phyloP scores from a whole-genome alignment of 805 yeast genomes.

The Lipomyces starkeyi region DNA sequence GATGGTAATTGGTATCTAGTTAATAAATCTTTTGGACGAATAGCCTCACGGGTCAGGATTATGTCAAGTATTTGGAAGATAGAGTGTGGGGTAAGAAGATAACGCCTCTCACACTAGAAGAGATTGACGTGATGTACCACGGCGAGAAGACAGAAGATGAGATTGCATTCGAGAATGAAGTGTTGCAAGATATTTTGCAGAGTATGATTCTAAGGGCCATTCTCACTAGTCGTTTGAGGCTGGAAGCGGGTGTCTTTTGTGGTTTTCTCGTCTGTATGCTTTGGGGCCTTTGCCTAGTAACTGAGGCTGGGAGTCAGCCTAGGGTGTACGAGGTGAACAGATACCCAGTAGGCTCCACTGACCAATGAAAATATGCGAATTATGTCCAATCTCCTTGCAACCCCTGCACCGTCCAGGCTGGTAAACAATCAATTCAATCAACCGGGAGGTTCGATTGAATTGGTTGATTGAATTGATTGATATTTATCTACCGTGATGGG shows the following conservation, averaged over 20 bases:
- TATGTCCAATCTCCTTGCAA: too few relatives aligned
- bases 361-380: too few relatives aligned
- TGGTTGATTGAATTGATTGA: slow-evolving; percentile 10
- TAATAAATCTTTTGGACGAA: not conserved
- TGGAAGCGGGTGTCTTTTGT: not conserved
- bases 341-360: too few relatives aligned
- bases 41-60: not conserved
- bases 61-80: not conserved
- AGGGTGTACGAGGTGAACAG: not conserved
- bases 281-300: too few relatives aligned
- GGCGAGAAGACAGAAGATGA: not conserved
- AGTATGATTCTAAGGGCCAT: too few relatives aligned
- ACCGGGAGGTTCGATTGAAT: too few relatives aligned
- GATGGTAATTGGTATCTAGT: slow-evolving; percentile 1
- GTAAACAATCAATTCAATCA: not conserved
- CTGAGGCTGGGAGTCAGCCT: too few relatives aligned
- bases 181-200: not conserved
- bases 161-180: not conserved
- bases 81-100: not conserved
- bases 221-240: too few relatives aligned
- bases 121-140: not conserved
- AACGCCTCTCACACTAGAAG: slow-evolving; percentile 1
- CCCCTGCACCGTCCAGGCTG: too few relatives aligned
- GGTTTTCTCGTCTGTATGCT: too few relatives aligned
- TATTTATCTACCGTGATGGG: slow-evolving; percentile 6